Evolutionary conservation across 2,329 filamentous ascomycete genomes (phyloP).

Genomic region (Colletotrichum eremochloae): DNA sequence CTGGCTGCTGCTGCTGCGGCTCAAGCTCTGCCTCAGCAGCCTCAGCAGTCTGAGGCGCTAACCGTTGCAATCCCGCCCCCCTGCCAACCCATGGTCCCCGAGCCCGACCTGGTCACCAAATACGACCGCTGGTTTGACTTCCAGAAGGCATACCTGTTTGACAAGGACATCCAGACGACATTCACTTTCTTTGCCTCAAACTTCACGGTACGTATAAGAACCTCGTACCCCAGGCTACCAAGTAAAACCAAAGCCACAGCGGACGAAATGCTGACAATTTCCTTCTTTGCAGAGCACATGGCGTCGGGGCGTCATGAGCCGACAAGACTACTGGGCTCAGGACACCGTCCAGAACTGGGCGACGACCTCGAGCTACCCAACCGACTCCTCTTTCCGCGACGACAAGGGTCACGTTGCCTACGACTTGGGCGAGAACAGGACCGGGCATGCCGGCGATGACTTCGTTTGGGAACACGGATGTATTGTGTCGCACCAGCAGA

Average conservation of each 20-base stretch:
- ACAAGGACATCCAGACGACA: background rate
- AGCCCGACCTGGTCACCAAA: background rate
- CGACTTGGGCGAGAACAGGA: background rate
- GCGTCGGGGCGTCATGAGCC: background rate
- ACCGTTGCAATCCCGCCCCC: no score
- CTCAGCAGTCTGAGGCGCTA: no score
- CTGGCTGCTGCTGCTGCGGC: no score
- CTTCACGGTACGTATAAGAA: background rate
- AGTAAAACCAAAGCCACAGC: background rate
- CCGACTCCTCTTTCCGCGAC: background rate
- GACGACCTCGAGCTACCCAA: background rate
- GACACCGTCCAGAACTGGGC: background rate
- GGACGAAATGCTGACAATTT: background rate
- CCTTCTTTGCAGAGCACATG: background rate
- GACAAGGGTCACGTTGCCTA: background rate
- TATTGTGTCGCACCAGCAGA: background rate
- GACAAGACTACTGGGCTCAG: background rate
- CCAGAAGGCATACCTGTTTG: background rate
- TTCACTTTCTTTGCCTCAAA: background rate
- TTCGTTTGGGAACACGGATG: background rate
- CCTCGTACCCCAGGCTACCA: no score
- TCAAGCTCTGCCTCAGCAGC: background rate
- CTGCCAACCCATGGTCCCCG: background rate
- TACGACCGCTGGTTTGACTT: background rate
- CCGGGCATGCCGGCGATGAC: background rate